A percentile compares a stretch with the other conserved stretches of the same genome.
Evolutionary conservation across 176 grass and related monocot species (phyloP).

Genomic region (Poa pratensis): DNA sequence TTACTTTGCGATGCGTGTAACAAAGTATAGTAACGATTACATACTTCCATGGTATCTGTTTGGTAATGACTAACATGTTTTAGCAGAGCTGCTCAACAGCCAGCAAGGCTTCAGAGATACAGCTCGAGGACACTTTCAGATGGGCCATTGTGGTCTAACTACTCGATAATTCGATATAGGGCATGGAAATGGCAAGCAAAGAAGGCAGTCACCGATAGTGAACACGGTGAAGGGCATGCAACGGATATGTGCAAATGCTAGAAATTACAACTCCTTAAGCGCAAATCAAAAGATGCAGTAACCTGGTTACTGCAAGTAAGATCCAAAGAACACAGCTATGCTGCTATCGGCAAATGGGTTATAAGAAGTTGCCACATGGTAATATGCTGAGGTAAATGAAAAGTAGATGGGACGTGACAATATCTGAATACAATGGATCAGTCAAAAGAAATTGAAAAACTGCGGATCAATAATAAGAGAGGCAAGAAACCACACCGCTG

Average conservation of each 20-base stretch:
- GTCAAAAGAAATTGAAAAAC: slow-evolving; percentile 9
- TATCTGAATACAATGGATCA: slow-evolving; percentile 11
- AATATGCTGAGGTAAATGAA: background rate
- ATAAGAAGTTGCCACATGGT: background rate
- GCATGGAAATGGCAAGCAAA: background rate
- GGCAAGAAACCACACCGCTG: slow-evolving; percentile 41
- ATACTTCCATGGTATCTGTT: slow-evolving; percentile 16
- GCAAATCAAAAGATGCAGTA: background rate
- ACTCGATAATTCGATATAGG: background rate
- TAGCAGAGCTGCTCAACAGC: background rate
- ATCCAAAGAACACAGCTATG: background rate
- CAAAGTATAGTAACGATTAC: background rate
- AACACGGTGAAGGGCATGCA: background rate
- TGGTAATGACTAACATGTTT: background rate
- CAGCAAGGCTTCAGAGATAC: background rate
- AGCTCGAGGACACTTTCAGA: background rate
- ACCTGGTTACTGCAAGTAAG: slow-evolving; percentile 13
- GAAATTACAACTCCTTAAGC: background rate
- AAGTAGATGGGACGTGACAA: background rate
- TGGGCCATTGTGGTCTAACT: background rate
- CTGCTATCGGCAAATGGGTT: background rate
- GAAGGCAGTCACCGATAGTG: background rate
- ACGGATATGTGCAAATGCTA: background rate
- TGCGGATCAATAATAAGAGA: background rate
- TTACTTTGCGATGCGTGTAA: background rate